A percentile compares a stretch with the other conserved stretches of the same genome.
These are phyloP conservation scores for Bryoerythrophyllum caledonicum DNA, from an alignment of 225 moss, liverwort and hornwort genomes.

Conservation along the genomic window DNA sequence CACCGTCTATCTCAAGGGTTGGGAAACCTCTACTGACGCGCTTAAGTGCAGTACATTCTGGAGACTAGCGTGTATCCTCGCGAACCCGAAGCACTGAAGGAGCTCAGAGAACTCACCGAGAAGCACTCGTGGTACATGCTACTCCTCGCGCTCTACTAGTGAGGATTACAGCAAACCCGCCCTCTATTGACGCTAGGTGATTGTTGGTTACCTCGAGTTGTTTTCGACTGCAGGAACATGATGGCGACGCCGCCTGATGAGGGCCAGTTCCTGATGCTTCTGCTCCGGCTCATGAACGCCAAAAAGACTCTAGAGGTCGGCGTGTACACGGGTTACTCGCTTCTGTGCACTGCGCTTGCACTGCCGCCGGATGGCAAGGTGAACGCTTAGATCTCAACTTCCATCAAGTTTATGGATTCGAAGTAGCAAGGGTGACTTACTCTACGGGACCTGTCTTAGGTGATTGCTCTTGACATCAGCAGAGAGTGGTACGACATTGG, in stretches of 20 bases:
- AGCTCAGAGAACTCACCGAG: slow-evolving; percentile 72
- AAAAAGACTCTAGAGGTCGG: slow-evolving; percentile 88
- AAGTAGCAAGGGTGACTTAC: not conserved
- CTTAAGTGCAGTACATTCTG: slow-evolving; percentile 69
- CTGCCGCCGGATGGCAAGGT: slow-evolving; percentile 92
- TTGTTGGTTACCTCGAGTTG: not conserved
- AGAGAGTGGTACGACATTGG: slow-evolving; percentile 72
- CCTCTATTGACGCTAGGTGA: no score
- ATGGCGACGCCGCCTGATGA: slow-evolving; percentile 92
- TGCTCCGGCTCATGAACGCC: slow-evolving; percentile 86
- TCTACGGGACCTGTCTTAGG: slow-evolving; percentile 28
- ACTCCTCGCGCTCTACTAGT: not conserved
- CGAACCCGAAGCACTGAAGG: slow-evolving; percentile 73
- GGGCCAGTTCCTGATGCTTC: slow-evolving; percentile 81
- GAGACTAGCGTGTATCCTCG: slow-evolving; percentile 86
- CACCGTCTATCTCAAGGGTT: not conserved
- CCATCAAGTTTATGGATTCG: not conserved
- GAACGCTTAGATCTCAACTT: not conserved
- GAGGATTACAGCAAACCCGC: no score
- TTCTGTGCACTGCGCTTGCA: slow-evolving; percentile 84
- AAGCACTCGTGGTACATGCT: slow-evolving; percentile 61
- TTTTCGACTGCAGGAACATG: slow-evolving; percentile 86
- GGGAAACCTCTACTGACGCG: not conserved
- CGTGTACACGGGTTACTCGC: slow-evolving; percentile 92
- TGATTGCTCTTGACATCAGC: slow-evolving; percentile 79